Percentiles rank a stretch among this genome's conserved stretches.
Evolutionary conservation across 164 flowering plant genomes (phyloP).

Genomic region (Chloranthus sessilifolius): DNA sequence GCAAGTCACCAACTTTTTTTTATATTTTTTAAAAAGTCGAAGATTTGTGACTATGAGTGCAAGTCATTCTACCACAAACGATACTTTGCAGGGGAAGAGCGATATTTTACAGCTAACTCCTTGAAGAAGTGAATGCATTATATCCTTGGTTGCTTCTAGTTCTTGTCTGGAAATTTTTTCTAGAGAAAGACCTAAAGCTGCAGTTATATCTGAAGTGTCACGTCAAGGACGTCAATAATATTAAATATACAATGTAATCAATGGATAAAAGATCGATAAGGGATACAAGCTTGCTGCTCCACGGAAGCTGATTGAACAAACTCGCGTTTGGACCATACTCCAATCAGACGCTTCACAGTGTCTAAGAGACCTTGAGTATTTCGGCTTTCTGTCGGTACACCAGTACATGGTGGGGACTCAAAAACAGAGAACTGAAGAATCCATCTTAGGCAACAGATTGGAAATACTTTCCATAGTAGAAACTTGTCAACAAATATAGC

Average conservation of each 20-base stretch:
- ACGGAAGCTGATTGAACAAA: constrained; percentile 74
- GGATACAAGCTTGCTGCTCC: constrained; percentile 99
- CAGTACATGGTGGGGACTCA: constrained; percentile 46
- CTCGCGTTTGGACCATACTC: constrained; percentile 75
- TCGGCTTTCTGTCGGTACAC: constrained; percentile 25
- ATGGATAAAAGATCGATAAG: constrained; percentile 14
- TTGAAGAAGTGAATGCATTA: constrained; percentile 76
- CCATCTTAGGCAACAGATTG: constrained; percentile 80
- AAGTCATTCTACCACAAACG: background rate
- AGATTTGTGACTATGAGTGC: too few species aligned
- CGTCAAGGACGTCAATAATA: constrained; percentile 30
- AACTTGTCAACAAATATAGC: constrained; percentile 78
- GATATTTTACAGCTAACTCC: constrained; percentile 84
- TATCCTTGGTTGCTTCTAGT: constrained; percentile 64
- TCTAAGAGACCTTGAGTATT: constrained; percentile 29
- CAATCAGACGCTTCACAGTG: constrained; percentile 45
- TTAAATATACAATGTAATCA: background rate
- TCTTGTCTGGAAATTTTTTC: constrained; percentile 81
- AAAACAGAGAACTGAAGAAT: constrained; percentile 81
- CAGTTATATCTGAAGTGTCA: constrained; percentile 63
- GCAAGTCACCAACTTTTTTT: too few species aligned
- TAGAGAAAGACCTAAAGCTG: constrained; percentile 80
- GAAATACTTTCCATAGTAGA: constrained; percentile 92
- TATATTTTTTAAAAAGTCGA: too few species aligned
- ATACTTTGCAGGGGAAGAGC: constrained; percentile 5